Evolutionary conservation across 2,329 filamentous ascomycete species (phyloP).

Genomic region (Pseudogymnoascus sp.): DNA sequence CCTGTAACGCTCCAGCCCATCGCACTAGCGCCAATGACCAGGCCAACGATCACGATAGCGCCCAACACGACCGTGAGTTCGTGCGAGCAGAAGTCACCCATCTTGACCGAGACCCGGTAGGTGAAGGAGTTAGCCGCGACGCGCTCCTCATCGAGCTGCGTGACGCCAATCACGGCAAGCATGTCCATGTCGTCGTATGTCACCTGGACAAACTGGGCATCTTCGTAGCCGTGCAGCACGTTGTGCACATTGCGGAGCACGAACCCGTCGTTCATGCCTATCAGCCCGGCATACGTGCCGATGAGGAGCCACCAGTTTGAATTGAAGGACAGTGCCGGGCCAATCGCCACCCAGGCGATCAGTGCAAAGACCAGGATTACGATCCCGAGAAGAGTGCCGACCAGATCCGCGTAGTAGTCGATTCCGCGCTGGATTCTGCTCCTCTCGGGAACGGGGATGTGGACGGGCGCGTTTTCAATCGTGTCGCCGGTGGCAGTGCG

Average conservation of each 20-base stretch:
- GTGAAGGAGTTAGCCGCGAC: constrained; percentile 15
- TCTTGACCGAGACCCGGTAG: constrained; percentile 18
- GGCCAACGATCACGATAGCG: constrained; percentile 22
- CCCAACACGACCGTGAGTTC: constrained; percentile 24
- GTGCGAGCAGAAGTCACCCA: constrained; percentile 24
- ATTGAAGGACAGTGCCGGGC: constrained; percentile 31
- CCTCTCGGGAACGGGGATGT: constrained; percentile 26
- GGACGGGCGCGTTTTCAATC: constrained; percentile 25
- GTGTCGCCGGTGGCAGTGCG: constrained; percentile 27
- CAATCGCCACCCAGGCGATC: constrained; percentile 31
- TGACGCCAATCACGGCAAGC: constrained; percentile 12
- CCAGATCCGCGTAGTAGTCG: constrained; percentile 35
- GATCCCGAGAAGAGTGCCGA: constrained; percentile 34
- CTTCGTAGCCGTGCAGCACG: constrained; percentile 21
- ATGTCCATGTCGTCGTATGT: constrained; percentile 15
- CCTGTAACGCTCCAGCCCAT: constrained; percentile 23
- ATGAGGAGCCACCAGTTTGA: constrained; percentile 39
- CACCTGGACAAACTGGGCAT: constrained; percentile 21
- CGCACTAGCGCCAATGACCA: constrained; percentile 24
- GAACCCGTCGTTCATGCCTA: constrained; percentile 36
- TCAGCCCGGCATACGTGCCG: constrained; percentile 38
- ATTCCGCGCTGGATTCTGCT: constrained; percentile 30
- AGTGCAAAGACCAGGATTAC: constrained; percentile 30
- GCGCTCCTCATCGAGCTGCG: constrained; percentile 10
- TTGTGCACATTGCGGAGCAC: constrained; percentile 35